Conservation (phyloP, 2,329 filamentous ascomycete genomes). For the Cladosporium sp. region DNA sequence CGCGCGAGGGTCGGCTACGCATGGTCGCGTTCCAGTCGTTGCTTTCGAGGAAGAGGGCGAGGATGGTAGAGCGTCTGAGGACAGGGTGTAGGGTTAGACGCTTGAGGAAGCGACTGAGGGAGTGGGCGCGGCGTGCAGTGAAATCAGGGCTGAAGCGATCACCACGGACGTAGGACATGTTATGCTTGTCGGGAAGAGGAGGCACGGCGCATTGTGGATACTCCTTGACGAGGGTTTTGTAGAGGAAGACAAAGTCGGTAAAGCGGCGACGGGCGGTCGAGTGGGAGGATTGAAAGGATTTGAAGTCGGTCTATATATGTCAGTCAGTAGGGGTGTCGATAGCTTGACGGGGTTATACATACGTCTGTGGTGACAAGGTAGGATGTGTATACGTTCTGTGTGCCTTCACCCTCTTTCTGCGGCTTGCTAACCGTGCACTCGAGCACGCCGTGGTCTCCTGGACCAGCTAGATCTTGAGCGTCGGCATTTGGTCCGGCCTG, state of each 20-base stretch:
- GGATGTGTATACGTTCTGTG: constrained; percentile 93
- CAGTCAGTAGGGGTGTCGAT: background rate
- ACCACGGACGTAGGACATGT: constrained; percentile 96
- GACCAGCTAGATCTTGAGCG: constrained; percentile 55
- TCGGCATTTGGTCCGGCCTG: constrained; percentile 49
- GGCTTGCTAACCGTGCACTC: constrained; percentile 80
- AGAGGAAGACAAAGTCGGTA: constrained; percentile 96
- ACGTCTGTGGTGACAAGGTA: constrained; percentile 91
- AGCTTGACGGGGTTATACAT: constrained; percentile 18
- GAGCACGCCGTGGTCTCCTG: constrained; percentile 66
- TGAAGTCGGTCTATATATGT: constrained; percentile 72
- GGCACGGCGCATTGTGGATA: constrained; percentile 90
- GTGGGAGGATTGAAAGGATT: constrained; percentile 78
- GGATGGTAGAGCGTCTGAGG: constrained; percentile 72
- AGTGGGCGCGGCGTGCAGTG: constrained; percentile 80
- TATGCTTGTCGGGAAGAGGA: constrained; percentile 94
- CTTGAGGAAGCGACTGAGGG: constrained; percentile 83
- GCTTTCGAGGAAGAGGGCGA: constrained; percentile 87
- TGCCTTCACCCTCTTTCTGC: constrained; percentile 92
- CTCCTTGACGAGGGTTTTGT: constrained; percentile 80
- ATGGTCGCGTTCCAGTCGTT: constrained; percentile 96
- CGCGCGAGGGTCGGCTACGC: constrained; percentile 67
- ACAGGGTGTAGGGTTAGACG: constrained; percentile 84
- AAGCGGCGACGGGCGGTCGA: constrained; percentile 84
- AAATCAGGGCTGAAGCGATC: constrained; percentile 94